phyloP scores from a whole-genome alignment of 1,284 basidiomycete species.

The Puccinia polysora region DNA sequence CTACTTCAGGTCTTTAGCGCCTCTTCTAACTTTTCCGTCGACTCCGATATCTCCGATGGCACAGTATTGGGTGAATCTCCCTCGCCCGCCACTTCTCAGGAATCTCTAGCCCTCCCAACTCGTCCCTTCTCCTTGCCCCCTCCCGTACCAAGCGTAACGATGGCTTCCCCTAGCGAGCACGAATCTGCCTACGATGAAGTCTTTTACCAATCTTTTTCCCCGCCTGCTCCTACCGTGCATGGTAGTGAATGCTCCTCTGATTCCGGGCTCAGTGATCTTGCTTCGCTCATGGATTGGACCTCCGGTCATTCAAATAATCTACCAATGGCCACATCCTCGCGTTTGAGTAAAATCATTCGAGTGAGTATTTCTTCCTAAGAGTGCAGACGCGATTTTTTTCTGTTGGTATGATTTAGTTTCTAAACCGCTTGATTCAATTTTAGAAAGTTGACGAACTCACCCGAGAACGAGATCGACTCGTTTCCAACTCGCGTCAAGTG shows the following conservation, averaged over 20 bases:
- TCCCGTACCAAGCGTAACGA: not conserved
- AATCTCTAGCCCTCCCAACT: not conserved
- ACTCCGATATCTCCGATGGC: not conserved
- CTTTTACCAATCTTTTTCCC: constrained; percentile 15
- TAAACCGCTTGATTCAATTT: not conserved
- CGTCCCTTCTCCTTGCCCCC: not conserved
- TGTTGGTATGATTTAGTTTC: not conserved
- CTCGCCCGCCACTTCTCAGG: not conserved
- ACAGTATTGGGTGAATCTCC: constrained; percentile 8
- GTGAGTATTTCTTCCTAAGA: too few species aligned
- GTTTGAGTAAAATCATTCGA: constrained; percentile 25
- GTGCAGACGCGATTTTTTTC: too few species aligned
- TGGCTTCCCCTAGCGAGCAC: constrained; percentile 29
- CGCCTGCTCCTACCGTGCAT: constrained; percentile 7
- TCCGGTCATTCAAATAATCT: not conserved
- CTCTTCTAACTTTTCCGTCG: constrained; percentile 10
- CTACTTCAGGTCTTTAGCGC: constrained; percentile 15
- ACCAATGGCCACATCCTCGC: constrained; percentile 20
- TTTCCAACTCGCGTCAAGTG: not conserved
- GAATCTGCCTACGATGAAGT: constrained; percentile 38
- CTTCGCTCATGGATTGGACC: constrained; percentile 25
- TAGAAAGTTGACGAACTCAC: constrained; percentile 31
- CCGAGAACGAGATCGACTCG: constrained; percentile 14
- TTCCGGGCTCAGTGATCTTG: not conserved
- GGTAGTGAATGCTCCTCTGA: constrained; percentile 24